Evolutionary conservation across 2,329 filamentous ascomycete genomes (phyloP).

Genomic region (Sporothrix inflata): DNA sequence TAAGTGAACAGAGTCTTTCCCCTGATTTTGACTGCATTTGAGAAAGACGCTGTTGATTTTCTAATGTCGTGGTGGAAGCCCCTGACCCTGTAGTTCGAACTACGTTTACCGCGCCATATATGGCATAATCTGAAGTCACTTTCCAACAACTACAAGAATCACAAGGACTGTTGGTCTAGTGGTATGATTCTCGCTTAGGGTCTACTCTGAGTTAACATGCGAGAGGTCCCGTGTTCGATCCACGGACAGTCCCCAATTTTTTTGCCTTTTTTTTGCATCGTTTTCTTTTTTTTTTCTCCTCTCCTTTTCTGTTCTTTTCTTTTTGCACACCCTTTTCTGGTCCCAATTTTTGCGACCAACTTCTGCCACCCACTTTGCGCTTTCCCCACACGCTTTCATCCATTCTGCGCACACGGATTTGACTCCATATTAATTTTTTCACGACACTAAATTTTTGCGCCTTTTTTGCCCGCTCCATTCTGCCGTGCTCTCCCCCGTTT

Average conservation of each 20-base stretch:
- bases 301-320: not conserved
- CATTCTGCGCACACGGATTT: too few relatives aligned
- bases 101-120: too few relatives aligned
- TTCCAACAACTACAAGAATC: not conserved
- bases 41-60: too few relatives aligned
- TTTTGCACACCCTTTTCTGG: not conserved
- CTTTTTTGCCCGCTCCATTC: too few relatives aligned
- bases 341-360: not conserved
- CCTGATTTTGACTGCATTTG: too few relatives aligned
- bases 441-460: too few relatives aligned
- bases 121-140: not conserved
- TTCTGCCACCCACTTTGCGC: not conserved
- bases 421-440: too few relatives aligned
- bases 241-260: constrained; percentile 31
- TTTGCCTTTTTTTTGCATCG: constrained; percentile 15
- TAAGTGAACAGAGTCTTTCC: too few relatives aligned
- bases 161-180: constrained; percentile 51
- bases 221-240: constrained; percentile 33
- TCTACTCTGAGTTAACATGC: constrained; percentile 32
- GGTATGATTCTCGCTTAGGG: constrained; percentile 70
- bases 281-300: not conserved
- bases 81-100: too few relatives aligned
- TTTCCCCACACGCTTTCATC: too few relatives aligned
- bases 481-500: not conserved
- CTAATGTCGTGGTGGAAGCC: too few relatives aligned